phyloP scores from a whole-genome alignment of 345 rosid species.

The Populus alba region DNA sequence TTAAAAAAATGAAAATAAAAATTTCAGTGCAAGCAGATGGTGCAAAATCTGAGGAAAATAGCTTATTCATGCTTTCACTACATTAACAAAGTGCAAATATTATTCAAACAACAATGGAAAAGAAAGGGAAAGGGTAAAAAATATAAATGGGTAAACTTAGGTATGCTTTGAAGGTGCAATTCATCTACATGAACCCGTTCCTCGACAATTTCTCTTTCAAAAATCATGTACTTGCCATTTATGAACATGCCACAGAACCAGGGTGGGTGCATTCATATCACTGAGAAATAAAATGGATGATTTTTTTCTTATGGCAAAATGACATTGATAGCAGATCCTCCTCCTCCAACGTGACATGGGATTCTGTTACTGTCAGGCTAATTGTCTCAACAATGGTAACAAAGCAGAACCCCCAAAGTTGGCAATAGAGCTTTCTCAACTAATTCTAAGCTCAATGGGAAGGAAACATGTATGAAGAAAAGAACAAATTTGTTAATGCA shows the following conservation, averaged over 20 bases:
- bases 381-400: not conserved
- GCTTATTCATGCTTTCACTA: not conserved
- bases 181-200: not conserved
- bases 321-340: not conserved
- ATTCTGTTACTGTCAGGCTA: not conserved
- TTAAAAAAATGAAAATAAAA: not conserved
- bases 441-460: not conserved
- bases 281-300: not conserved
- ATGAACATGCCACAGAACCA: not conserved
- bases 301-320: not conserved
- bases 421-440: not conserved
- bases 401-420: not conserved
- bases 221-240: not conserved
- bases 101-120: not conserved
- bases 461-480: not conserved
- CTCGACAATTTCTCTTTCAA: not conserved
- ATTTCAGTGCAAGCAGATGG: not conserved
- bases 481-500: not conserved
- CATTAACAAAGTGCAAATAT: not conserved
- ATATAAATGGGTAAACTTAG: not conserved
- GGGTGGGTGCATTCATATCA: not conserved
- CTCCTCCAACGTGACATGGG: not conserved
- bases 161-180: not conserved
- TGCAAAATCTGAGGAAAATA: not conserved
- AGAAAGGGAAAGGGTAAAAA: not conserved